Percentiles rank a stretch among this genome's conserved stretches.
phyloP scores from a whole-genome alignment of 805 yeast species.

The Yarrowia hollandica region DNA sequence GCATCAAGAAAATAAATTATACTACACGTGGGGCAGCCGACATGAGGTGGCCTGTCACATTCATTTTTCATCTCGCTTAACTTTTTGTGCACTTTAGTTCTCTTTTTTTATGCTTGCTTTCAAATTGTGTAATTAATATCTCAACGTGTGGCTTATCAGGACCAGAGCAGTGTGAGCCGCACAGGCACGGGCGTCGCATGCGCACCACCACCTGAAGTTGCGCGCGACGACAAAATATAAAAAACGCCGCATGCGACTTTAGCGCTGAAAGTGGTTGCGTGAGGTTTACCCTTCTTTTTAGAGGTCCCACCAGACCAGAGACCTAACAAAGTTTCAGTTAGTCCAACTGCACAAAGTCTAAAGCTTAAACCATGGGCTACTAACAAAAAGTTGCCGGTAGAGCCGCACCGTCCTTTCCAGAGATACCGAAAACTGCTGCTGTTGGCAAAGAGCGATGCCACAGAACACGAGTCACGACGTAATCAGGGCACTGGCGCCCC shows the following conservation, averaged over 20 bases:
- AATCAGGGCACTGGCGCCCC: conserved; percentile 15
- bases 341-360: background rate
- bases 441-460: no score
- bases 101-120: conserved; percentile 4
- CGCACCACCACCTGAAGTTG: no score
- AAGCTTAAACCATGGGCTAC: background rate
- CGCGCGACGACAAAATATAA: no score
- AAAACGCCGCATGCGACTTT: background rate
- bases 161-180: background rate
- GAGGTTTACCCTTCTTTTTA: background rate
- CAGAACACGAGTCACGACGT: background rate
- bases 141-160: background rate
- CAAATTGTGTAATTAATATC: background rate
- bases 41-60: no score
- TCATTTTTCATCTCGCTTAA: background rate
- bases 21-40: background rate
- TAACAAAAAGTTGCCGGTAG: background rate
- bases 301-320: conserved; percentile 13
- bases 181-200: no score
- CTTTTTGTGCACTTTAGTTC: no score
- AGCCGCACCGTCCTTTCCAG: background rate
- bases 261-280: background rate
- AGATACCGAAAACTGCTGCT: background rate
- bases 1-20: no score
- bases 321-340: background rate